These are phyloP conservation scores for Colletotrichum sp. DNA, from an alignment of 2,329 filamentous ascomycete species.

Conservation along the genomic window DNA sequence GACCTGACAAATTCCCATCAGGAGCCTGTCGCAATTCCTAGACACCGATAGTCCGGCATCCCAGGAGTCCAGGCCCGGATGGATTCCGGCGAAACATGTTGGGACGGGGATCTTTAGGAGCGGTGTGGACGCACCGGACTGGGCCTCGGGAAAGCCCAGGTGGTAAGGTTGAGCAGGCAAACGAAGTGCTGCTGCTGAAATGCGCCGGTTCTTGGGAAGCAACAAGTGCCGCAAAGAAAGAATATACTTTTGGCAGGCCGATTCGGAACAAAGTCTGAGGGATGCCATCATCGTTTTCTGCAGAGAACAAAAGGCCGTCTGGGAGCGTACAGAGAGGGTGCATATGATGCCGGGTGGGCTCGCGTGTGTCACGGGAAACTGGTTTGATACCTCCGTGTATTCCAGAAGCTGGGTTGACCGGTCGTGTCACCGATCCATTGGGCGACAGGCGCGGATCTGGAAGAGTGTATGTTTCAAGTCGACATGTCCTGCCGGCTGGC, in stretches of 20 bases:
- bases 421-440: conserved; percentile 5
- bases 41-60: neutral
- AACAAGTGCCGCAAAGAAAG: neutral
- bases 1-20: neutral
- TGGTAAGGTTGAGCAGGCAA: neutral
- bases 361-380: conserved; percentile 15
- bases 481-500: neutral
- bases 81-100: conserved; percentile 11
- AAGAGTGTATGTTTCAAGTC: conserved; percentile 15
- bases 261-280: neutral
- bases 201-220: neutral
- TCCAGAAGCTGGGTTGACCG: conserved; percentile 12
- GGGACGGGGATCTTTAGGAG: conserved; percentile 7
- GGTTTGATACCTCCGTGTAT: conserved; percentile 10
- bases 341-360: neutral
- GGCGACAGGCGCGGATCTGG: conserved; percentile 6
- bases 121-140: conserved; percentile 9
- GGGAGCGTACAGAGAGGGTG: neutral
- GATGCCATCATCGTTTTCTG: neutral
- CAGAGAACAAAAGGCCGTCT: neutral
- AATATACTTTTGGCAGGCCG: neutral
- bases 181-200: neutral
- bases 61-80: neutral
- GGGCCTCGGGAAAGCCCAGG: neutral
- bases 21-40: neutral